These are phyloP conservation scores for Claviceps maximensis DNA, from an alignment of 2,329 filamentous ascomycete genomes.

Conservation along the genomic window DNA sequence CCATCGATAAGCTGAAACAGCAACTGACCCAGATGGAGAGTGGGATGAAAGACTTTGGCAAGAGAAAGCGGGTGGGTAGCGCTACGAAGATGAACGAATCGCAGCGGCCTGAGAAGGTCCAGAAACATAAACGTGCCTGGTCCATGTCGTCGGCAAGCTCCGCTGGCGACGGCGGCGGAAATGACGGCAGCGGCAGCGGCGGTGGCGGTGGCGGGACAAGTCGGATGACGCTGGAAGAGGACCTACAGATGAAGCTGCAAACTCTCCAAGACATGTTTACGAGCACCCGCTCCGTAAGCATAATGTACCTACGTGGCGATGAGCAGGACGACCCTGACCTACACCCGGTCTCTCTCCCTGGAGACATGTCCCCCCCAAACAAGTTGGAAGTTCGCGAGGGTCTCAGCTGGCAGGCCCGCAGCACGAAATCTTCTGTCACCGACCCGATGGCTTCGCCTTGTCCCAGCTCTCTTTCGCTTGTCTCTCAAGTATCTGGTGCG, in stretches of 20 bases:
- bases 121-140: conserved; percentile 89
- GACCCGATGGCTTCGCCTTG: conserved; percentile 53
- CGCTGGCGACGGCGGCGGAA: conserved; percentile 26
- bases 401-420: conserved; percentile 36
- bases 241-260: conserved; percentile 65
- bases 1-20: conserved; percentile 90
- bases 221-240: conserved; percentile 52
- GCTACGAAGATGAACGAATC: conserved; percentile 32
- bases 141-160: conserved; percentile 76
- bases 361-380: conserved; percentile 50
- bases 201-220: conserved; percentile 25
- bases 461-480: conserved; percentile 50
- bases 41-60: conserved; percentile 53
- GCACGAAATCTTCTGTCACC: conserved; percentile 44
- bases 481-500: conserved; percentile 37
- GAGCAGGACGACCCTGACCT: conserved; percentile 69
- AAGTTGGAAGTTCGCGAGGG: conserved; percentile 35
- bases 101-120: conserved; percentile 63
- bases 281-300: conserved; percentile 65
- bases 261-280: conserved; percentile 80
- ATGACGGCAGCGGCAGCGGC: conserved; percentile 23
- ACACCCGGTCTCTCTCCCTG: conserved; percentile 60
- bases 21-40: conserved; percentile 71
- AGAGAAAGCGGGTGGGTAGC: conserved; percentile 45
- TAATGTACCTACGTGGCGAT: conserved; percentile 64